phyloP scores from a whole-genome alignment of 1,139 yeast genomes.

The Saccharomycopsis phalli region DNA sequence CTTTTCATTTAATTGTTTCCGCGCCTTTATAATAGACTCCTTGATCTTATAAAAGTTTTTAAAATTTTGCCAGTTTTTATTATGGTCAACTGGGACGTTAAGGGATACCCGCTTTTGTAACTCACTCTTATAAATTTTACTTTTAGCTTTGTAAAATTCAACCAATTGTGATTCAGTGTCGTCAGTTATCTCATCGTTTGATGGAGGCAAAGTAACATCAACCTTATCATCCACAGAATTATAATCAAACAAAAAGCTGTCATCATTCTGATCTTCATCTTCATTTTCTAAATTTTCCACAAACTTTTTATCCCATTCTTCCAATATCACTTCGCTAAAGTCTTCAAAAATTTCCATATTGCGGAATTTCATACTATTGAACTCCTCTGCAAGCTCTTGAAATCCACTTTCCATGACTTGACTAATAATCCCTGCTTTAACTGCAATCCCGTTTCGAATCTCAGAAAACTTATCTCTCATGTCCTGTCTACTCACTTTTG shows the following conservation, averaged over 20 bases:
- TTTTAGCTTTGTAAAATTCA: conserved; percentile 15
- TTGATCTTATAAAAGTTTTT: conserved; percentile 54
- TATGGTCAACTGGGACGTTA: conserved; percentile 9
- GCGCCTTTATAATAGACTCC: conserved; percentile 41
- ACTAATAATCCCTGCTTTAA: conserved; percentile 32
- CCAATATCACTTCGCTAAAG: conserved; percentile 58
- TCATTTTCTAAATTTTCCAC: conserved; percentile 28
- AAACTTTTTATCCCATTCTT: conserved; percentile 40
- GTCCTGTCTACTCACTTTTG: conserved; percentile 46
- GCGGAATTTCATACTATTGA: conserved; percentile 31
- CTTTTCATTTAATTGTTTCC: conserved; percentile 48
- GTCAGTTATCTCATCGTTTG: conserved; percentile 1
- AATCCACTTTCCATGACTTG: conserved; percentile 28
- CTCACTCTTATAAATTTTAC: conserved; percentile 7
- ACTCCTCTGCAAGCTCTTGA: conserved; percentile 31
- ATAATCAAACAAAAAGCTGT: conserved; percentile 23
- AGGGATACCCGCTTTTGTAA: conserved; percentile 3
- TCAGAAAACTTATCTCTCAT: conserved; percentile 39
- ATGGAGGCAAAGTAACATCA: background rate
- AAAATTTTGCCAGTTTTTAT: conserved; percentile 51
- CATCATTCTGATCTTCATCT: conserved; percentile 26
- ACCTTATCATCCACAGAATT: background rate
- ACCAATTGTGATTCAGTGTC: conserved; percentile 2
- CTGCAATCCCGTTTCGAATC: conserved; percentile 31
- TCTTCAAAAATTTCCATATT: conserved; percentile 61